phyloP scores from a whole-genome alignment of 305 asterid species.

The Fraxinus angustifolia region DNA sequence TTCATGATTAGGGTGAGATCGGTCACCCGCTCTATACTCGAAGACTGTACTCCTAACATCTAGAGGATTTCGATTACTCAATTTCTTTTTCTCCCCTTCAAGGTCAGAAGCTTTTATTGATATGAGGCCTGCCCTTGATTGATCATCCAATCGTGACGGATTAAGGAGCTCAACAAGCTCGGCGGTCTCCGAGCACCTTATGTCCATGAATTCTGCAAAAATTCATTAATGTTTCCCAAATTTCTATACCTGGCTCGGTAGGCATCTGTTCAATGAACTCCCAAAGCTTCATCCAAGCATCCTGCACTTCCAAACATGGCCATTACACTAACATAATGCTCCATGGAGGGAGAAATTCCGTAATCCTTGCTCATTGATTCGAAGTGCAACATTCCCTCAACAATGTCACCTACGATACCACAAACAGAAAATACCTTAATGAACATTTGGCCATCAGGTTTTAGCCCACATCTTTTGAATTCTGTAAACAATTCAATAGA shows the following conservation, averaged over 20 bases:
- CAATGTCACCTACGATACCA: conserved; percentile 49
- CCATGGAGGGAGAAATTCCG: conserved; percentile 59
- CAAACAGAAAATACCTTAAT: conserved; percentile 64
- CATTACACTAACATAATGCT: conserved; percentile 64
- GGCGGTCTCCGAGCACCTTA: conserved; percentile 67
- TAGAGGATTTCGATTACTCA: conserved; percentile 42
- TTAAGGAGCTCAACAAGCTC: conserved; percentile 55
- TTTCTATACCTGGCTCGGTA: conserved; percentile 45
- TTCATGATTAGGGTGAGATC: conserved; percentile 68
- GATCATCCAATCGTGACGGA: conserved; percentile 52
- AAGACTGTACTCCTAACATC: conserved; percentile 56
- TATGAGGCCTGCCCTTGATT: conserved; percentile 63
- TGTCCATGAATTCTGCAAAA: conserved; percentile 71
- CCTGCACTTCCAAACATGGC: conserved; percentile 76
- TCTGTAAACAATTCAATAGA: conserved; percentile 65
- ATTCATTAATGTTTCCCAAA: conserved; percentile 74
- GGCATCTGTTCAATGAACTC: conserved; percentile 77
- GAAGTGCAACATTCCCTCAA: conserved; percentile 76
- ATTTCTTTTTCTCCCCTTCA: conserved; percentile 43
- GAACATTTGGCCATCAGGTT: conserved; percentile 78
- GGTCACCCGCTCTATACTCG: conserved; percentile 84
- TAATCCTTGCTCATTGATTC: conserved; percentile 68
- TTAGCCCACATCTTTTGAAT: conserved; percentile 59
- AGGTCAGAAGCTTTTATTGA: conserved; percentile 49
- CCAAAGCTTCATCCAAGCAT: conserved; percentile 67